phyloP scores from a whole-genome alignment of 208 protist species.

The Tetramitus jugosus region DNA sequence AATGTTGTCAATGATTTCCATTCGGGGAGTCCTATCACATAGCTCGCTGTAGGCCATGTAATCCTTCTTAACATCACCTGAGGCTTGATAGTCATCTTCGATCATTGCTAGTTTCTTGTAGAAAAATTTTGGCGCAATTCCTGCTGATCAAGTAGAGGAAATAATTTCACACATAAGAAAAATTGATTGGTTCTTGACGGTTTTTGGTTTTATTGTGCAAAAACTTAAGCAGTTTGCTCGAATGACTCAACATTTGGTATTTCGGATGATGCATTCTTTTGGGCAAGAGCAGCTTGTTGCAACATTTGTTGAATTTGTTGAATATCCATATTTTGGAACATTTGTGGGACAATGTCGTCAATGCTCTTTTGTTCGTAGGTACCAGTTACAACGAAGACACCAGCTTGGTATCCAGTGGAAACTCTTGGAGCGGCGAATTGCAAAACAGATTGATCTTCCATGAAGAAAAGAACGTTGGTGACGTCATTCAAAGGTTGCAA shows the following conservation, averaged over 20 bases:
- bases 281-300: neutral
- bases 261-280: neutral
- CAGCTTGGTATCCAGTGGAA: neutral
- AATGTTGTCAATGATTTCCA: conserved; percentile 5
- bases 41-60: neutral
- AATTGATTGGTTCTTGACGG: neutral
- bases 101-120: neutral
- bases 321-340: neutral
- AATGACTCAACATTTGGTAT: neutral
- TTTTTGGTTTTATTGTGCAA: neutral
- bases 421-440: neutral
- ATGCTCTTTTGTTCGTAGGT: neutral
- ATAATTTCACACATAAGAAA: neutral
- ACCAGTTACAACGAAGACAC: neutral
- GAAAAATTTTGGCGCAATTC: neutral
- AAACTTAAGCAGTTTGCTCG: neutral
- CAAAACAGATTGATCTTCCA: neutral
- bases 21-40: neutral
- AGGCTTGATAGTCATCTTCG: neutral
- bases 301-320: neutral
- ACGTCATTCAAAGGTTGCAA: neutral
- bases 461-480: neutral
- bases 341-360: neutral
- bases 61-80: neutral
- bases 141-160: neutral